phyloP scores from a whole-genome alignment of 169 alveolate species.

The Babesia ovata region DNA sequence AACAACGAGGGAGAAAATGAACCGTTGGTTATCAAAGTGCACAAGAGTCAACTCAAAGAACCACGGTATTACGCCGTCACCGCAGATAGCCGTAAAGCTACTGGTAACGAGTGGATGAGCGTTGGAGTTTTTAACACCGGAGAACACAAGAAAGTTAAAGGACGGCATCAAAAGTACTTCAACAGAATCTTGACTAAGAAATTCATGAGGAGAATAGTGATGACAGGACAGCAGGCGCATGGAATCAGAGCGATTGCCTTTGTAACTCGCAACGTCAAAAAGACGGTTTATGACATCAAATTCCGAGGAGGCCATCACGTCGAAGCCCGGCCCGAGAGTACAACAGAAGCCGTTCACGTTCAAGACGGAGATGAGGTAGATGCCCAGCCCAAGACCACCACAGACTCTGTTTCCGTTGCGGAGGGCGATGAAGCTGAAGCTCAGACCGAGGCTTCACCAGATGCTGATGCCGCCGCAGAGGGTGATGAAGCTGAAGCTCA shows the following conservation, averaged over 20 bases:
- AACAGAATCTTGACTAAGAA: constrained; percentile 33
- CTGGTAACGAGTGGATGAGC: constrained; percentile 57
- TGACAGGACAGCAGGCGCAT: neutral
- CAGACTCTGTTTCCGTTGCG: too few relatives aligned
- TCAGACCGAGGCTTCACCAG: too few relatives aligned
- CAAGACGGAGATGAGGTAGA: too few relatives aligned
- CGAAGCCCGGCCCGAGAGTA: too few relatives aligned
- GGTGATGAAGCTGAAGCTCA: too few relatives aligned
- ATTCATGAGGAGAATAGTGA: neutral
- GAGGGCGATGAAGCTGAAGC: too few relatives aligned
- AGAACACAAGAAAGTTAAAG: constrained; percentile 4
- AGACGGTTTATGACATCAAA: too few relatives aligned
- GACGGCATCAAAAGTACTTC: constrained; percentile 2
- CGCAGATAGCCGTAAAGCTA: constrained; percentile 48
- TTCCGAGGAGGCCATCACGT: too few relatives aligned
- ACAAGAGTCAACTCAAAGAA: constrained; percentile 23
- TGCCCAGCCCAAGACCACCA: too few relatives aligned
- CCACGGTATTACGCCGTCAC: constrained; percentile 15
- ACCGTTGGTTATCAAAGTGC: constrained; percentile 30
- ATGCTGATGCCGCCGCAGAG: too few relatives aligned
- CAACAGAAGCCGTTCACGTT: too few relatives aligned
- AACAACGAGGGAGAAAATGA: neutral
- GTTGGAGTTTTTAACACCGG: constrained; percentile 22
- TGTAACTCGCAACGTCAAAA: too few relatives aligned
- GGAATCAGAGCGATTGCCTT: neutral